These are phyloP conservation scores for Globisporangium paroecandrum DNA, from an alignment of 352 stramenopile species.

Conservation along the genomic window DNA sequence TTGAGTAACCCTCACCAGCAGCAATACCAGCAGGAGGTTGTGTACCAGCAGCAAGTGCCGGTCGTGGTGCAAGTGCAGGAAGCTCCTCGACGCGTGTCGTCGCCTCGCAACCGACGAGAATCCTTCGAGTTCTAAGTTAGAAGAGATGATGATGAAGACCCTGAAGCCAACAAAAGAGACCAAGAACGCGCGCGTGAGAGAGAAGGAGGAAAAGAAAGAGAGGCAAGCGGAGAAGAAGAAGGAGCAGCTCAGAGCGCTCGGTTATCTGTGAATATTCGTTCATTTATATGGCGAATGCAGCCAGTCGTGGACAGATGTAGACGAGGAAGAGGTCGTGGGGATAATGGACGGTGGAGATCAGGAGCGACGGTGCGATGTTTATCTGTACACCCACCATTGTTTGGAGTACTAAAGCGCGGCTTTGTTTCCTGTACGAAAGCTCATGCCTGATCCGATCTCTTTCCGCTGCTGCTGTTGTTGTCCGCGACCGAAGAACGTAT, in stretches of 20 bases:
- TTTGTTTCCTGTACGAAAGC: neutral
- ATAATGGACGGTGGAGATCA: neutral
- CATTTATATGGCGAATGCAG: constrained; percentile 8
- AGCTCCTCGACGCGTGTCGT: constrained; percentile 22
- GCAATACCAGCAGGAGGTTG: neutral
- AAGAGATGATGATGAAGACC: neutral
- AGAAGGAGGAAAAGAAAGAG: neutral
- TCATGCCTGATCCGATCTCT: neutral
- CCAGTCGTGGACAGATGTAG: neutral
- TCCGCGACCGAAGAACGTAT: neutral
- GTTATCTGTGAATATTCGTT: constrained; percentile 10
- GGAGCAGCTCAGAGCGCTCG: constrained; percentile 1
- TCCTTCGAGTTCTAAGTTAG: constrained; percentile 36
- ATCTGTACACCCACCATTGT: neutral
- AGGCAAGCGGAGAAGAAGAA: constrained; percentile 1
- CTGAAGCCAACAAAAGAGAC: neutral
- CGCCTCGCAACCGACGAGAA: constrained; percentile 30
- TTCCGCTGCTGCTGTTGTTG: neutral
- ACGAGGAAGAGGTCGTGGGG: neutral
- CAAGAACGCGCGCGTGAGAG: neutral
- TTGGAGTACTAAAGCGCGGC: neutral
- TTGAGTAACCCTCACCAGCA: neutral
- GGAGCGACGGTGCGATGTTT: neutral
- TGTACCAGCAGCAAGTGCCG: constrained; percentile 9
- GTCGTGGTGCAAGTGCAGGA: neutral